Evolutionary conservation across 805 yeast genomes (phyloP).

Genomic region (Metahyphopichia silvanorum): DNA sequence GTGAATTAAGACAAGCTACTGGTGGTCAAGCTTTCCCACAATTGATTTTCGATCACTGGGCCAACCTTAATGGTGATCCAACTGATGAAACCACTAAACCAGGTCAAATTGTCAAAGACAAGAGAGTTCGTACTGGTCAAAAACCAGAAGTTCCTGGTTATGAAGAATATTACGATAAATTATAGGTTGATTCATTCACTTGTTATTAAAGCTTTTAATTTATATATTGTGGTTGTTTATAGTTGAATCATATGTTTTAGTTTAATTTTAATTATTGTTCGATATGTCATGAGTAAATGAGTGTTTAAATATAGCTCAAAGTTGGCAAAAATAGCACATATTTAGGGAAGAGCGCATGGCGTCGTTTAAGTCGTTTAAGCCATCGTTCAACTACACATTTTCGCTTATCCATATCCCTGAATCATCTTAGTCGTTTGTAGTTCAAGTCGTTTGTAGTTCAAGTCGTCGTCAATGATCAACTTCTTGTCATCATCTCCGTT

Average conservation of each 20-base stretch:
- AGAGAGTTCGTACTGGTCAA: conserved; percentile 95
- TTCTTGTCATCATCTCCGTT: too few relatives aligned
- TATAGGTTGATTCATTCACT: conserved; percentile 49
- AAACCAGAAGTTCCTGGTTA: conserved; percentile 98
- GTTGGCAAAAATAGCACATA: too few relatives aligned
- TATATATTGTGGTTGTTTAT: neutral
- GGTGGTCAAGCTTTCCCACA: conserved; percentile 99
- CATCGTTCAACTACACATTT: too few relatives aligned
- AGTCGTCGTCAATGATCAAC: too few relatives aligned
- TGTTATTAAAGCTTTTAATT: neutral
- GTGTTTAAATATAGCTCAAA: too few relatives aligned
- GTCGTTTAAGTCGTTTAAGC: too few relatives aligned
- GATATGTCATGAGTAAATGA: too few relatives aligned
- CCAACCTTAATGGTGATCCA: conserved; percentile 87
- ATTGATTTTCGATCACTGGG: conserved; percentile 99
- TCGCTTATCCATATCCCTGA: too few relatives aligned
- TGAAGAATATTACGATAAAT: conserved; percentile 97
- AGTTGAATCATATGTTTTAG: neutral
- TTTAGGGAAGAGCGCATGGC: too few relatives aligned
- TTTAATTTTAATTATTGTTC: neutral
- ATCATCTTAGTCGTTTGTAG: too few relatives aligned
- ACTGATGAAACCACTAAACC: conserved; percentile 75
- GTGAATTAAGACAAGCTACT: conserved; percentile 99
- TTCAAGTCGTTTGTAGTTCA: too few relatives aligned
- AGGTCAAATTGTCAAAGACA: conserved; percentile 54